Evolutionary conservation across 2,329 filamentous ascomycete genomes (phyloP), one percentile per base, ranked within the genome.

Genomic region (Penicillium sp.): DNA sequence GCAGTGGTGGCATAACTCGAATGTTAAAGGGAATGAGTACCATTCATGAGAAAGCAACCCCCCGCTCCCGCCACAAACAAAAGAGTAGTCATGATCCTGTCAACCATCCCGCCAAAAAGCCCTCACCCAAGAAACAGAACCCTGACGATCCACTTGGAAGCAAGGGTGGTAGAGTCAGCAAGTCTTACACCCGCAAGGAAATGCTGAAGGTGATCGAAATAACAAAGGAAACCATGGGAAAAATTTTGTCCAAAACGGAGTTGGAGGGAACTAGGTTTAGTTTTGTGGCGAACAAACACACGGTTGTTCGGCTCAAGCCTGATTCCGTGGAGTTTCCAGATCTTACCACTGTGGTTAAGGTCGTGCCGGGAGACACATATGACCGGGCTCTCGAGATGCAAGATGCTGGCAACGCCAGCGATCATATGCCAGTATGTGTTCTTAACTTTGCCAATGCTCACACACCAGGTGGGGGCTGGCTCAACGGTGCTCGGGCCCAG

Each of bases 401-500:
- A 25, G 58, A 63, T 30, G 58, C 63, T 25, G 50, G 49, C 11
- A 50, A 62, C 33, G 61, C 60, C 45, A 51, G 57, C 58, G 47
- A 55, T 25, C 9, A 6, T 11, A 50, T 44, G 53, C 75, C 75
- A 8, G 79, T 87, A n/a, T 82, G 80, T 31, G 78, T 88, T 25
- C 75, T 90, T 56, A 90, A 89, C 64, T 84, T 88, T 74, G 86
- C 86, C 16, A 88, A 83, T 48, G 78, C 82, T 44, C 62, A 69
- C 4, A 69, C 65, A 14, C 78, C 83, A 0, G 87, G 86, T n/a
- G 87, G 87, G 19, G 85, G 85, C 17, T 89, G 85, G 80, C 67
- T 80, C 5, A 78, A 78, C 36, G 87, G 87, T 35, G 77, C 84
- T 52, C 71, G 82, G 30, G 86, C 87, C 0, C 87, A 90, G 69